Percentiles rank a stretch among this genome's conserved stretches.
Conservation (phyloP, 306 rosid genomes). For the Luffa aegyptiaca region DNA sequence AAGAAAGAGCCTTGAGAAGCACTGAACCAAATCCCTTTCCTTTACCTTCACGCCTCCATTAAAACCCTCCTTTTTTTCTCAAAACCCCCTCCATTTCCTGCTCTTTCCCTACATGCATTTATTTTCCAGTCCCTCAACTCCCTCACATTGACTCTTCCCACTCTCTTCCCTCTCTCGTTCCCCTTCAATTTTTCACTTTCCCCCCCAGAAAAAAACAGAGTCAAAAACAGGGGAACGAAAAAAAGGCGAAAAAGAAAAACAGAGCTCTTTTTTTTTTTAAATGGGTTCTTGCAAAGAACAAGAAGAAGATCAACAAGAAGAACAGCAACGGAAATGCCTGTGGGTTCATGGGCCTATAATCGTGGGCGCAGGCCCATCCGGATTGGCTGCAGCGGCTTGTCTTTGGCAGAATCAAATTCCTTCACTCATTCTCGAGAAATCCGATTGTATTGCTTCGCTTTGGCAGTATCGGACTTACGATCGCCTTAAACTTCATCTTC, state of each 20-base stretch:
- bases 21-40: conserved; percentile 56
- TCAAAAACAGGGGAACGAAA: conserved; percentile 11
- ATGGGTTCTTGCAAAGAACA: conserved; percentile 48
- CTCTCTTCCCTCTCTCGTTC: neutral
- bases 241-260: neutral
- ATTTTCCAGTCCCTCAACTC: conserved; percentile 12
- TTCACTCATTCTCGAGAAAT: conserved; percentile 48
- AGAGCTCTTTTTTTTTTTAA: neutral
- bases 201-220: neutral
- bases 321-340: conserved; percentile 9
- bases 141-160: conserved; percentile 10
- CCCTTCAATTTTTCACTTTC: neutral
- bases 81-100: too few relatives aligned
- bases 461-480: conserved; percentile 73
- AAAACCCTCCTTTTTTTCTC: neutral
- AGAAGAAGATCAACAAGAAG: conserved; percentile 12
- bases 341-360: conserved; percentile 66
- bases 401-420: conserved; percentile 44
- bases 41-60: conserved; percentile 68
- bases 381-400: conserved; percentile 79
- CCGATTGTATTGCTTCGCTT: conserved; percentile 62
- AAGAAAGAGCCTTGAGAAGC: conserved; percentile 52
- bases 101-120: conserved; percentile 15
- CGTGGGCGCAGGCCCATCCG: conserved; percentile 94
- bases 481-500: conserved; percentile 88